Conservation (phyloP, 2,329 filamentous ascomycete genomes). For the Colletotrichum sp. region DNA sequence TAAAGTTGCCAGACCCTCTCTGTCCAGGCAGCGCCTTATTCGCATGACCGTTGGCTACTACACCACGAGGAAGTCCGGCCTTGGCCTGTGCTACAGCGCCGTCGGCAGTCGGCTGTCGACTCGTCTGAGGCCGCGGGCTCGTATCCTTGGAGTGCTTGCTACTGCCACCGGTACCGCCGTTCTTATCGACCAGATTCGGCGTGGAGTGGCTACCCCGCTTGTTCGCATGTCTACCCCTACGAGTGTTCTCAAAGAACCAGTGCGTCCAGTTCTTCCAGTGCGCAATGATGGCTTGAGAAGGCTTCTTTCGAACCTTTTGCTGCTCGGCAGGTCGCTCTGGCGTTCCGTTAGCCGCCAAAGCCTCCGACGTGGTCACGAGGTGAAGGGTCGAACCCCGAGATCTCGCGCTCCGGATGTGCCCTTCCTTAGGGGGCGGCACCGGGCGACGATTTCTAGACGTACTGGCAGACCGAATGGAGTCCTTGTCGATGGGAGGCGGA, state of each 20-base stretch:
- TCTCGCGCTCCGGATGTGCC: slow-evolving; percentile 68
- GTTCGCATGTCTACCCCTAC: slow-evolving; percentile 52
- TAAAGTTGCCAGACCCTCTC: not conserved
- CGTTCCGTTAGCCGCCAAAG: slow-evolving; percentile 40
- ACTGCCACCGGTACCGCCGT: slow-evolving; percentile 36
- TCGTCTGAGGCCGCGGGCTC: slow-evolving; percentile 65
- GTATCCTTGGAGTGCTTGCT: slow-evolving; percentile 54
- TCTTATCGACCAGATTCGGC: slow-evolving; percentile 61
- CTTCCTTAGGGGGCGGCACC: slow-evolving; percentile 86
- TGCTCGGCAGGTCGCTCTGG: slow-evolving; percentile 32
- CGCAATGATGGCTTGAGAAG: slow-evolving; percentile 62
- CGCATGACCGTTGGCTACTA: slow-evolving; percentile 56
- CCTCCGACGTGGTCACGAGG: slow-evolving; percentile 72
- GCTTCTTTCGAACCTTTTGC: slow-evolving; percentile 60
- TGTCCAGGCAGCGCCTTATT: slow-evolving; percentile 27
- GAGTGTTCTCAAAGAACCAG: slow-evolving; percentile 65
- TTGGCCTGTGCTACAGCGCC: slow-evolving; percentile 40
- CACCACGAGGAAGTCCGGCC: slow-evolving; percentile 53
- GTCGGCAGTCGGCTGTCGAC: slow-evolving; percentile 55
- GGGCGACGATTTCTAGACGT: slow-evolving; percentile 79
- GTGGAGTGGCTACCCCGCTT: slow-evolving; percentile 62
- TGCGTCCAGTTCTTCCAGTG: slow-evolving; percentile 70
- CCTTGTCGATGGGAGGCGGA: slow-evolving; percentile 80
- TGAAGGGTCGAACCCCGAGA: slow-evolving; percentile 87
- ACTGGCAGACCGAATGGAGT: slow-evolving; percentile 75